Evolutionary conservation across 305 asterid species (phyloP), one percentile per base, ranked within the genome.

Genomic region (Rubia balearica): DNA sequence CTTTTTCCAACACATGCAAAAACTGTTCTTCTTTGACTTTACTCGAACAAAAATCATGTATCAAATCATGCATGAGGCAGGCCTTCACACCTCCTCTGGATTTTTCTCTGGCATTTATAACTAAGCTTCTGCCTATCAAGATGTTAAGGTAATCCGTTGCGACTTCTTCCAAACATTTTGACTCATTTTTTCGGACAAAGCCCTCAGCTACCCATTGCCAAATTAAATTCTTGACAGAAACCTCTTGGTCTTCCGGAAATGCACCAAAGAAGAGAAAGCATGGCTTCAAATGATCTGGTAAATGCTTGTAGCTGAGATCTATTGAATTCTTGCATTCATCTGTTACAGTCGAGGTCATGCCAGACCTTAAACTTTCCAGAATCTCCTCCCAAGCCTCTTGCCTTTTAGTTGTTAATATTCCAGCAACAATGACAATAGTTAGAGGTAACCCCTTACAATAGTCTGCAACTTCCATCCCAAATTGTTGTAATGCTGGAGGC

Each of bases 171-270:
- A 46, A 66, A 56, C 70, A 22, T 56, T 45, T 66, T 43, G 17
- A 24, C 12, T 66, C 10, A 6, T 21, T 43, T 22, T 45, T 43
- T 10, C 2, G 59, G 4, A 46, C 70, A 45, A 66, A 66, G 11
- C 70, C 70, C 33, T 66, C 70, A 19, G 70, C 22, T 21, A 14
- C 24, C 70, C 70, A 66, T 22, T 21, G 19, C 70, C 70, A 21
- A 43, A 66, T 22, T 40, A 66, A 66, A 57, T 38, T 22, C 42
- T 66, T 46, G 3, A 24, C 40, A 3, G 36, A 12, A 5, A 43
- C 8, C 40, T 19, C 59, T 21, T 45, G 57, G 57, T 66, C 56
- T 43, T 66, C 70, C 8, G 43, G 8, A 66, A 36, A 45, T 51
- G 57, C 22, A 14, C 56, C 56, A 49, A 49, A 14, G 14, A 21